These are phyloP conservation scores for Leccinum olivaceopallidum DNA, from an alignment of 768 basidiomycete species.

Conservation along the genomic window DNA sequence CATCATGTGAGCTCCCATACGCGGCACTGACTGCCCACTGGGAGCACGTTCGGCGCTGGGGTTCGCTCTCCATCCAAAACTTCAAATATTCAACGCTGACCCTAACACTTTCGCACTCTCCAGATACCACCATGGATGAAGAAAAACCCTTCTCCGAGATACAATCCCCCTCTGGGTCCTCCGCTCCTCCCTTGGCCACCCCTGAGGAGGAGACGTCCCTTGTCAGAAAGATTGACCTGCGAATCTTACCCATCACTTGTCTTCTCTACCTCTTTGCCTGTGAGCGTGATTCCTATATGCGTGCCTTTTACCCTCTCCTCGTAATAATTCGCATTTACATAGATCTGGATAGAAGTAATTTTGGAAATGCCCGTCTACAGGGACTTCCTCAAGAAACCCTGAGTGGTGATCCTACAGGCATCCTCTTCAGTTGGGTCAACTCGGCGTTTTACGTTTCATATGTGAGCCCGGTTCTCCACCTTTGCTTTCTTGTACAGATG, in stretches of 20 bases:
- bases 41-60: background rate
- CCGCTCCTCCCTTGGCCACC: slow-evolving; percentile 22
- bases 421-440: slow-evolving; percentile 73
- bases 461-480: slow-evolving; percentile 36
- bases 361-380: slow-evolving; percentile 81
- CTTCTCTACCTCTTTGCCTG: slow-evolving; percentile 79
- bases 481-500: background rate
- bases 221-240: slow-evolving; percentile 39
- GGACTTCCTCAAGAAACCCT: slow-evolving; percentile 66
- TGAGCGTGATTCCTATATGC: slow-evolving; percentile 32
- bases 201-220: slow-evolving; percentile 37
- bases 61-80: background rate
- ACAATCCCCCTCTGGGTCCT: background rate
- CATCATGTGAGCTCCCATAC: background rate
- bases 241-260: slow-evolving; percentile 54
- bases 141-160: slow-evolving; percentile 10
- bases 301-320: background rate
- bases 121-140: slow-evolving; percentile 17
- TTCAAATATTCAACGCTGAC: background rate
- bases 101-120: background rate
- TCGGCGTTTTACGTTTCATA: slow-evolving; percentile 82
- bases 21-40: background rate
- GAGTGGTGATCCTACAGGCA: slow-evolving; percentile 64
- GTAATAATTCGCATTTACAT: background rate
- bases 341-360: slow-evolving; percentile 71